Base-by-base conservation (phyloP, 176 grass and related monocot species). In the Alloteropsis semialata region DNA sequence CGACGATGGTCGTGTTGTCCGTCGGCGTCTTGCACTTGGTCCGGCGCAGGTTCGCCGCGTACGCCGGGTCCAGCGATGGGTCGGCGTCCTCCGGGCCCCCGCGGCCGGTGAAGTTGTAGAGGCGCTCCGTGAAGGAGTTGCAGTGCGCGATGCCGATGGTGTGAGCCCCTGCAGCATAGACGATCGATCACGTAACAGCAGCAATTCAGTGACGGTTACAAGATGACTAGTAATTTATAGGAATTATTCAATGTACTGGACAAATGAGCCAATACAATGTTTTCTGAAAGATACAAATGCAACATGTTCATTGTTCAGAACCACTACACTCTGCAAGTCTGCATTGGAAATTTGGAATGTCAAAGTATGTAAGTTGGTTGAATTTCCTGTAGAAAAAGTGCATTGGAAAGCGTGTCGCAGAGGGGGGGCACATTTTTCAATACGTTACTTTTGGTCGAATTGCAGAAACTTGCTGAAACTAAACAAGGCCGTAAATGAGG, bases 51-150 rank as follows among this genome's bases (percentile, higher is more conserved):
- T 92, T 93, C 21, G 38, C 74, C 3, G 96, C 96, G 49, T 99
- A 96, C 29, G 8, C 15, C 21, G 36, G 5, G 57, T 99, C 91
- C 41, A 99, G 74, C 9, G 91, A 85, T 42, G 91, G 96, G 43
- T 99, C 96, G 6, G 87, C 79, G 45, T 87, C 89, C 0, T 10
- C 34, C 4, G 74, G 62, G 0, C 81, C 91, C 7, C 89, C 87
- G 27, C 78, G 81, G 0, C 93, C 96, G 12, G 96, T 93, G 83
- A 99, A 99, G 85, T 99, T 96, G 80, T 96, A 99, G 2, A 96
- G 85, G 0, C 91, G 87, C 32, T 90, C 21, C 29, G 29, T 85
- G 84, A 96, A 93, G 34, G 55, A 85, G 46, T 73, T 39, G 72
- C 93, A 96, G 87, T 93, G 91, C 2, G 62, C 67, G 32, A 99